Evolutionary conservation across 208 protist species (phyloP), one percentile per base, ranked within the genome.

Genomic region (Leishmania tarentolae): DNA sequence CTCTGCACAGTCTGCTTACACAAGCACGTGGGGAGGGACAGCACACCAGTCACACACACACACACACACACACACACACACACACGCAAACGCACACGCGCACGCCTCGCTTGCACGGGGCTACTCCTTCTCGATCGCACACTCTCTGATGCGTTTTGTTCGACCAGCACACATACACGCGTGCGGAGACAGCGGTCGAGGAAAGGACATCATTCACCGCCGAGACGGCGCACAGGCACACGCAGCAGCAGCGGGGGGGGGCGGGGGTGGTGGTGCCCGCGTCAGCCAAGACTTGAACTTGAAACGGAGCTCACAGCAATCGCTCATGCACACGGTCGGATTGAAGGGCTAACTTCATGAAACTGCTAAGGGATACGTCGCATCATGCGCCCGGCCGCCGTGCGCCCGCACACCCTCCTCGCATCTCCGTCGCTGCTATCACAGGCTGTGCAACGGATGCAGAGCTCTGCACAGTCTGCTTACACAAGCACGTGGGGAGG

Each of bases 271-370:
- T n/a, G n/a, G n/a, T n/a, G n/a, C n/a, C n/a, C n/a, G n/a, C n/a
- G n/a, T n/a, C n/a, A n/a, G n/a, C n/a, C n/a, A n/a, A n/a, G n/a
- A n/a, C n/a, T n/a, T 72, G n/a, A n/a, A n/a, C 46, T 46, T 19
- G 35, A 42, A 56, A 24, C n/a, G 7, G 70, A 46, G 24, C 70
- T 75, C 7, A 46, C 9, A 5, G 50, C 47, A 37, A 19, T 75
- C 71, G 57, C 28, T 75, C 71, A 46, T 17, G 0, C 8, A 7
- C 47, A 78, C 21, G 7, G 63, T 82, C 78, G 50, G 78, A 82
- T 82, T 82, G 78, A 82, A 82, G 78, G 78, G 78, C 78, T 82
- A 82, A 82, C 78, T 82, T 82, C 78, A 82, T 19, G 7, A 47
- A 31, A 69, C 28, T 69, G 63, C 31, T 40, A 42, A 69, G 47